These are phyloP conservation scores for Clathrospora elynae DNA, from an alignment of 2,329 filamentous ascomycete species.

Conservation along the genomic window DNA sequence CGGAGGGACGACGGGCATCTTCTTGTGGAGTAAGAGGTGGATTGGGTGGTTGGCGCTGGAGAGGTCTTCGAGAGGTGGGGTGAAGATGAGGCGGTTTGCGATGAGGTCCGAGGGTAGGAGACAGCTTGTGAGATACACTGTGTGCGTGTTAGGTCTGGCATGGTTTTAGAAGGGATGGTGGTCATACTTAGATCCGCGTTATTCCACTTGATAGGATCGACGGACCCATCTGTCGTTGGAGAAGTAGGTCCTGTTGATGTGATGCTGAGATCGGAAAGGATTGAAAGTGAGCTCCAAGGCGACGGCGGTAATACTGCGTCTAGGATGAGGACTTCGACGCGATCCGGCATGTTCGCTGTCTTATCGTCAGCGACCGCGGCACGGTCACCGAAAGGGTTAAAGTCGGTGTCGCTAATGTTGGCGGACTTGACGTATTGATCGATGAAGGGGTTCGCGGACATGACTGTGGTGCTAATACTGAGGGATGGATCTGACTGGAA, in stretches of 20 bases:
- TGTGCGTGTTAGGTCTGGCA: constrained; percentile 1
- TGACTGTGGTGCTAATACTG: not conserved
- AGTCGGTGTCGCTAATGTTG: not conserved
- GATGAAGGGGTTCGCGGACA: constrained; percentile 16
- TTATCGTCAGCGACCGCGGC: not conserved
- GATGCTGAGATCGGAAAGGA: not conserved
- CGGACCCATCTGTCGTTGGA: not conserved
- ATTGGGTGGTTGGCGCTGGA: constrained; percentile 5
- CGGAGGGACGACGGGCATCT: not conserved
- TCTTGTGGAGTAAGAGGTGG: constrained; percentile 18
- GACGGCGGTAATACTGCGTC: constrained; percentile 1
- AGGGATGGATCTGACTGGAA: not conserved
- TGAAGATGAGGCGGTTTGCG: constrained; percentile 16
- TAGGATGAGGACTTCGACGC: constrained; percentile 15
- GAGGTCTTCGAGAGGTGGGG: constrained; percentile 21
- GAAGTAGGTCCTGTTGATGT: constrained; percentile 6
- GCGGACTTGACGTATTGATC: constrained; percentile 6
- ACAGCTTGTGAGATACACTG: constrained; percentile 27
- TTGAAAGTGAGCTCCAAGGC: constrained; percentile 3
- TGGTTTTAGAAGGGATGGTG: not conserved
- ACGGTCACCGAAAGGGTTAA: not conserved
- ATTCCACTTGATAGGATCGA: constrained; percentile 20
- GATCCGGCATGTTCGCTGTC: constrained; percentile 1
- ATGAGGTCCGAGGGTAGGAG: constrained; percentile 19
- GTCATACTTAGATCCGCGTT: constrained; percentile 22